Percentiles rank a stretch among this genome's conserved stretches.
Evolutionary conservation across 495 filamentous ascomycete genomes (phyloP).

Genomic region (Xylaria acuta): DNA sequence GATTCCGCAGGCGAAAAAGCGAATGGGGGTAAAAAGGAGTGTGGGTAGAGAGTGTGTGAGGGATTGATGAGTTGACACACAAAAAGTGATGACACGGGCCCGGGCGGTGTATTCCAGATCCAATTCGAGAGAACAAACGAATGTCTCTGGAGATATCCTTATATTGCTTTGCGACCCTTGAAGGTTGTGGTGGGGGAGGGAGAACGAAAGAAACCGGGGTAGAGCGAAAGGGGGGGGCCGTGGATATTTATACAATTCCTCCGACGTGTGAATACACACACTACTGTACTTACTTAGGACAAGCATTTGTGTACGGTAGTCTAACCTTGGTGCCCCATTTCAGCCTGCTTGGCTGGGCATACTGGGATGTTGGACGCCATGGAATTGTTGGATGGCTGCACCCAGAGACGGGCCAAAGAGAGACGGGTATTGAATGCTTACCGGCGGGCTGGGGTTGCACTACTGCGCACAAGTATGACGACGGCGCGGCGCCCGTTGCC

Average conservation of each 20-base stretch:
- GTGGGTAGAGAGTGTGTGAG: slow-evolving; percentile 32
- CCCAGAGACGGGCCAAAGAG: slow-evolving; percentile 16
- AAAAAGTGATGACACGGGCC: slow-evolving; percentile 57
- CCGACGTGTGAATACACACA: not conserved
- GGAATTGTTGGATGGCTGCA: slow-evolving; percentile 13
- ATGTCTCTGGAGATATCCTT: slow-evolving; percentile 51
- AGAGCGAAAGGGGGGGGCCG: slow-evolving; percentile 35
- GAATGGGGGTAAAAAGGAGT: slow-evolving; percentile 28
- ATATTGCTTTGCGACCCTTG: slow-evolving; percentile 58
- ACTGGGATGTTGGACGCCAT: slow-evolving; percentile 16
- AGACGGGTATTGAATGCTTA: not conserved
- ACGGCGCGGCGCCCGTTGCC: slow-evolving; percentile 12
- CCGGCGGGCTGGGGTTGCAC: slow-evolving; percentile 23
- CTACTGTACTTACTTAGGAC: not conserved
- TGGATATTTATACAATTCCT: slow-evolving; percentile 50
- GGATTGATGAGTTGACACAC: slow-evolving; percentile 49
- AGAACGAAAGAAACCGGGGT: slow-evolving; percentile 41
- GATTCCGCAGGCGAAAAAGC: slow-evolving; percentile 34
- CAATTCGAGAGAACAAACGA: slow-evolving; percentile 42
- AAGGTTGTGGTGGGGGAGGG: slow-evolving; percentile 54
- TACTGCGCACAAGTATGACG: slow-evolving; percentile 19
- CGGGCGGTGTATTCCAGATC: slow-evolving; percentile 53
- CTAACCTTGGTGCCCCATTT: slow-evolving; percentile 7
- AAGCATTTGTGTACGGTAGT: not conserved
- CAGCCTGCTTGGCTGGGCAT: slow-evolving; percentile 26